Evolutionary conservation across 805 yeast species (phyloP).

Genomic region (Kurtzmaniella cleridarum): DNA sequence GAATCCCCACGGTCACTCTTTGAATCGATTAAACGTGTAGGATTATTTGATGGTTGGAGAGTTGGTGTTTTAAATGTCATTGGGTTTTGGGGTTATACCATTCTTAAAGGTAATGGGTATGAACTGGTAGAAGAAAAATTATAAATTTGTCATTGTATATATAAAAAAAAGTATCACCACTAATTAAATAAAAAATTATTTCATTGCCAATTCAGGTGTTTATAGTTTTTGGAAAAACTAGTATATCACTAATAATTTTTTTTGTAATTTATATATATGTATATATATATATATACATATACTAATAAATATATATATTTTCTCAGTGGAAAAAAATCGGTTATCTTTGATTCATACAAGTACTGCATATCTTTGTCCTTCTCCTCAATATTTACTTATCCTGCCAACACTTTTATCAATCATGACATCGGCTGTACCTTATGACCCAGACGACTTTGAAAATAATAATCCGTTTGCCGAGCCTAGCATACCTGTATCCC

Average conservation of each 20-base stretch:
- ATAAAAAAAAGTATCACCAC: too few relatives aligned
- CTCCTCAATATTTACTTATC: too few relatives aligned
- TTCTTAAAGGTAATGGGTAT: conserved; percentile 45
- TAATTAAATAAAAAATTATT: too few relatives aligned
- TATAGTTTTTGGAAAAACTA: too few relatives aligned
- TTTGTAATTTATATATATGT: too few relatives aligned
- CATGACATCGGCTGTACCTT: conserved; percentile 42
- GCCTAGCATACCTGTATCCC: conserved; percentile 20
- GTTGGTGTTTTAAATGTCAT: conserved; percentile 73
- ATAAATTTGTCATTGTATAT: conserved; percentile 5
- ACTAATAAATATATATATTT: too few relatives aligned
- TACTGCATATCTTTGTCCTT: too few relatives aligned
- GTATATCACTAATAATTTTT: too few relatives aligned
- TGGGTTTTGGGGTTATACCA: conserved; percentile 76
- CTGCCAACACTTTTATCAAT: not conserved
- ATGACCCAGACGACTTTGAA: conserved; percentile 43
- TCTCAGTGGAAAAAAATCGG: too few relatives aligned
- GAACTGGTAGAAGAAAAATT: conserved; percentile 31
- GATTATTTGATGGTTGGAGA: conserved; percentile 84
- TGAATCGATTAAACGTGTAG: conserved; percentile 26
- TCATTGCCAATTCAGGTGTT: too few relatives aligned
- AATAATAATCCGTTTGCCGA: conserved; percentile 40
- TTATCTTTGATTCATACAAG: too few relatives aligned
- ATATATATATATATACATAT: too few relatives aligned
- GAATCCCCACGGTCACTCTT: conserved; percentile 32